These are phyloP conservation scores for Phytophthora lateralis DNA, from an alignment of 352 stramenopile genomes.

Conservation along the genomic window DNA sequence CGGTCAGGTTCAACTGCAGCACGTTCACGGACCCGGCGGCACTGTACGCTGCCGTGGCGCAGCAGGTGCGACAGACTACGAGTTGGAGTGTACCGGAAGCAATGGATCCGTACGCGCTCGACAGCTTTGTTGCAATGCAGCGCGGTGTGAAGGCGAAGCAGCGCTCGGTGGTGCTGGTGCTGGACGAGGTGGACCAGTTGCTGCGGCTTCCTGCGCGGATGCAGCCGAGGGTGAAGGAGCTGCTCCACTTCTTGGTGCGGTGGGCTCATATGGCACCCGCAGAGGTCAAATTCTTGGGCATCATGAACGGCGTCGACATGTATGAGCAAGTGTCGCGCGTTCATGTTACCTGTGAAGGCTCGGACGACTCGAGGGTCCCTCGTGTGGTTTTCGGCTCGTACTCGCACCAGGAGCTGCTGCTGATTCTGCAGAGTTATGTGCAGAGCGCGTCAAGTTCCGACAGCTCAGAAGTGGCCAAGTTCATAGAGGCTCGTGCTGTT, in stretches of 20 bases:
- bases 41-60: constrained; percentile 48
- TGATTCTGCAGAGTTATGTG: constrained; percentile 56
- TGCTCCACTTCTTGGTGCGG: constrained; percentile 64
- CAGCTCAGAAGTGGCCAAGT: constrained; percentile 1
- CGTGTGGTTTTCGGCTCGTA: constrained; percentile 71
- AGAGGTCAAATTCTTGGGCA: constrained; percentile 57
- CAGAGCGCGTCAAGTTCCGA: constrained; percentile 12
- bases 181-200: constrained; percentile 76
- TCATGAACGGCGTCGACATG: constrained; percentile 84
- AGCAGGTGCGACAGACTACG: constrained; percentile 23
- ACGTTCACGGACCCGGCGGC: constrained; percentile 55
- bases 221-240: constrained; percentile 49
- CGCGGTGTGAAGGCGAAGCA: constrained; percentile 1
- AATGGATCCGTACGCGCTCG: constrained; percentile 50
- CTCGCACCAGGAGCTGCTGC: constrained; percentile 47
- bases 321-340: constrained; percentile 55
- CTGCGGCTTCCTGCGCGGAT: constrained; percentile 48
- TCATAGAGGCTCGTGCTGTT: constrained; percentile 55
- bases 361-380: constrained; percentile 29
- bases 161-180: constrained; percentile 42
- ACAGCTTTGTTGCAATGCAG: constrained; percentile 46
- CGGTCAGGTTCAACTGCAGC: constrained; percentile 72
- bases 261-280: constrained; percentile 51
- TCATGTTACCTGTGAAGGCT: constrained; percentile 20
- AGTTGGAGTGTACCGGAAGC: constrained; percentile 34